A percentile compares a stretch with the other conserved stretches of the same genome.
phyloP scores from a whole-genome alignment of 2,329 filamentous ascomycete species.

The Diatrype stigma region DNA sequence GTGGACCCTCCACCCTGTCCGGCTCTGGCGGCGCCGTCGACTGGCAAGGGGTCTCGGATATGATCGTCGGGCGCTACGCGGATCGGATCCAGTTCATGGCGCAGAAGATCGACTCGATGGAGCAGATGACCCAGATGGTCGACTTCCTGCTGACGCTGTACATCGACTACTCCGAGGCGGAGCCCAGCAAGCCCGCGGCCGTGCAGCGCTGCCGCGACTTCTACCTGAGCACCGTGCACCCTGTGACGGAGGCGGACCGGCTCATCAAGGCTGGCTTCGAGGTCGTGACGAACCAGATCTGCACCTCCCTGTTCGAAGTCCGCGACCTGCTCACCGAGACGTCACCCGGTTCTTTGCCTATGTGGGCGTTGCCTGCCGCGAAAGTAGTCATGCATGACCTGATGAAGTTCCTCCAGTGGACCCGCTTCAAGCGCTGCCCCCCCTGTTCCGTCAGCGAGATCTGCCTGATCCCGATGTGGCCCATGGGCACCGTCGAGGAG shows the following conservation, averaged over 20 bases:
- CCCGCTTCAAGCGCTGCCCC: conserved; percentile 31
- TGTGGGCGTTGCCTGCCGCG: conserved; percentile 3
- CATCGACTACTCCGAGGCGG: conserved; percentile 36
- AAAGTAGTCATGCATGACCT: conserved; percentile 16
- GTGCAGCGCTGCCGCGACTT: conserved; percentile 44
- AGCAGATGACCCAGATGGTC: conserved; percentile 31
- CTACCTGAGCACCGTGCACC: conserved; percentile 32
- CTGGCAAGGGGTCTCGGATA: conserved; percentile 66
- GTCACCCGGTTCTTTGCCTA: conserved; percentile 8
- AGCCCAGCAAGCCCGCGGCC: conserved; percentile 30
- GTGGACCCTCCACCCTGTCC: conserved; percentile 18
- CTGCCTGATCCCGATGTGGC: conserved; percentile 37
- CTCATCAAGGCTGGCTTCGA: conserved; percentile 41
- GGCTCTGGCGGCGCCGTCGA: conserved; percentile 34
- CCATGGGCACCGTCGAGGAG: conserved; percentile 27
- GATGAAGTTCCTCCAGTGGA: conserved; percentile 29
- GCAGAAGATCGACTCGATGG: conserved; percentile 13
- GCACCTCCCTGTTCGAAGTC: conserved; percentile 23
- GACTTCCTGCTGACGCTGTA: conserved; percentile 37
- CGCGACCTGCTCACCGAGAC: conserved; percentile 17
- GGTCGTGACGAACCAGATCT: conserved; percentile 13
- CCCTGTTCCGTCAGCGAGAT: conserved; percentile 28
- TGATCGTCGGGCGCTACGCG: neutral
- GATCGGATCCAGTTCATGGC: neutral
- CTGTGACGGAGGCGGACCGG: conserved; percentile 37